Base-by-base conservation (phyloP, 495 filamentous ascomycete genomes). In the Penicillium daleae region DNA sequence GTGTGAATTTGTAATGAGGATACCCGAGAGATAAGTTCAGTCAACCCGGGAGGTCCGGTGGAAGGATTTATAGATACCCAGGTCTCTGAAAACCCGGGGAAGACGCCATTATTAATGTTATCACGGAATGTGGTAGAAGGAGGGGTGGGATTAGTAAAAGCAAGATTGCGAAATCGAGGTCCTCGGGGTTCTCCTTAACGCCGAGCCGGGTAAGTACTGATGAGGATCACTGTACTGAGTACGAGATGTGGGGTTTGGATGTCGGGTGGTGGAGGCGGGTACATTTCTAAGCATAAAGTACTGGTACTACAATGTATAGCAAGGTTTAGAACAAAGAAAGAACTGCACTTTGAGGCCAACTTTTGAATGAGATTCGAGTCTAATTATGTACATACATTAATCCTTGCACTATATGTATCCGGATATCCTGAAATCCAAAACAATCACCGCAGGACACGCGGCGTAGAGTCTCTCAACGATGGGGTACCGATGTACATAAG, bases 301-400 rank as follows among this genome's bases (percentile, higher is more conserved):
- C 33, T 42, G 40, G n/a, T 19, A 42, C n/a, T 21, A 19, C 40
- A 1, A 12, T 12, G n/a, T 13, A n/a, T 39, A 4, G 5, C 37
- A 39, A 39, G 15, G 13, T 39, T 17, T 13, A 39, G 37, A 42
- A 21, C 4, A 9, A 21, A 10, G 4, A 6, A 46, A n/a, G 10
- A 10, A 15, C 32, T 10, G 27, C 32, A 24, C n/a, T 17, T 50
- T 31, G 56, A 63, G 63, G 61, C 61, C 59, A 70, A 53, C 60
- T 69, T 66, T 57, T 49, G 21, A 64, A 61, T 63, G 29, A 69
- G 59, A 70, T 70, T 67, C 48, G 46, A 70, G 56, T 68, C 66
- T 74, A 70, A 71, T 68, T 69, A 72, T 71, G 65, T 72, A 70
- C 70, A 68, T 70, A 71, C 64, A 71, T 71, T 65, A 68, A 71